These are phyloP conservation scores for Beta macrorhiza DNA, from an alignment of 179 eudicot species.

Conservation along the genomic window DNA sequence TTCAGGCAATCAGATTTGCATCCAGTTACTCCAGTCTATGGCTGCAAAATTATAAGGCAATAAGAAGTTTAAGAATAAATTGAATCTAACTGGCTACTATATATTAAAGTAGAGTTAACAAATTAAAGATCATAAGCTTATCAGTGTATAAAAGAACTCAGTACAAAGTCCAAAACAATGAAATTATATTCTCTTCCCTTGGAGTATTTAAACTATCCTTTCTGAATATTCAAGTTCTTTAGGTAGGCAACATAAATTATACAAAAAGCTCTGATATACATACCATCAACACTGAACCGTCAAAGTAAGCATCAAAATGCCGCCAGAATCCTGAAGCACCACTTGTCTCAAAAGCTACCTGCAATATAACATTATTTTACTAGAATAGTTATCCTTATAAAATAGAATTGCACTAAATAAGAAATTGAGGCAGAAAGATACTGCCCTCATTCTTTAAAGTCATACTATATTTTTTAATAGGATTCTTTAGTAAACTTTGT, in stretches of 20 bases:
- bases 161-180: background rate
- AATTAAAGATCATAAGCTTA: background rate
- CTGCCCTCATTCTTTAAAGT: background rate
- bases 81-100: background rate
- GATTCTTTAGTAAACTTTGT: background rate
- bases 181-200: background rate
- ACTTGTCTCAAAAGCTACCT: conserved; percentile 69
- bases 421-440: background rate
- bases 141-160: background rate
- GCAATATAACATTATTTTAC: conserved; percentile 15
- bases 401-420: background rate
- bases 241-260: background rate
- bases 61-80: background rate
- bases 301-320: conserved; percentile 57
- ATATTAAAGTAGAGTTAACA: background rate
- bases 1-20: background rate
- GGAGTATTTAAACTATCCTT: background rate
- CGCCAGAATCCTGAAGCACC: conserved; percentile 77
- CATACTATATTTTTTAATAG: background rate
- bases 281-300: conserved; percentile 42
- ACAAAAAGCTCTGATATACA: conserved; percentile 22
- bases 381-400: background rate
- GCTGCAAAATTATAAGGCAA: background rate
- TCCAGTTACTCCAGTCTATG: background rate
- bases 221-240: background rate